Conservation (phyloP, 2,329 filamentous ascomycete genomes). For the Fusarium sp. region DNA sequence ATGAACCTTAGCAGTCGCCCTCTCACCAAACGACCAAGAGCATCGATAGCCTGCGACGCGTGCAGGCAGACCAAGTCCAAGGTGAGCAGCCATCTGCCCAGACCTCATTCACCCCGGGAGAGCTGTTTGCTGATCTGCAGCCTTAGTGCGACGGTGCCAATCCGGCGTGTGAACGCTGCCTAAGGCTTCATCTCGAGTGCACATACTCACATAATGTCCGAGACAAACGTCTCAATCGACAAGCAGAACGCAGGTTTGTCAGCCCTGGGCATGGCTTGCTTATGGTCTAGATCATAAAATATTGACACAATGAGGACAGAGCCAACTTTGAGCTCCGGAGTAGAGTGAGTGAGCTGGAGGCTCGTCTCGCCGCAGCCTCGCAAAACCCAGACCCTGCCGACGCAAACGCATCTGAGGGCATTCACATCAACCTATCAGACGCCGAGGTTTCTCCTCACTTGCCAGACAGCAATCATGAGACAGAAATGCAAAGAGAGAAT, state of each 20-base stretch:
- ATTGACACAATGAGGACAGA: slow-evolving; percentile 2
- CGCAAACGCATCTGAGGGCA: not conserved
- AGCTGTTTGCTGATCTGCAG: not conserved
- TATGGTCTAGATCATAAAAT: not conserved
- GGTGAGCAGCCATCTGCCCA: slow-evolving; percentile 15
- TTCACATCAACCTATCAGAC: not conserved
- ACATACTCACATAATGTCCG: slow-evolving; percentile 32
- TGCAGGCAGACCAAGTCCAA: slow-evolving; percentile 43
- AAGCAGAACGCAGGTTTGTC: slow-evolving; percentile 31
- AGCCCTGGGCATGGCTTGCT: not conserved
- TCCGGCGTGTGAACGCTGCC: slow-evolving; percentile 40
- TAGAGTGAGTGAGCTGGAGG: slow-evolving; percentile 38
- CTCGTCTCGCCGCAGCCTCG: slow-evolving; percentile 25
- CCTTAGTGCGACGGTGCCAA: slow-evolving; percentile 34
- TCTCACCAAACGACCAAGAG: slow-evolving; percentile 38
- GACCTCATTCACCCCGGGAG: not conserved
- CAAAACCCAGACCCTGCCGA: not conserved
- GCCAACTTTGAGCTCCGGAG: slow-evolving; percentile 27
- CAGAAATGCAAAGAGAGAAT: not conserved
- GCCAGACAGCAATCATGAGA: not conserved
- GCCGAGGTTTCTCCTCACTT: not conserved
- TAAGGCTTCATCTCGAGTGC: slow-evolving; percentile 19
- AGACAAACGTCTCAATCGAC: slow-evolving; percentile 40
- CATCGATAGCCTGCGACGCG: slow-evolving; percentile 37
- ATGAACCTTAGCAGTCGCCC: slow-evolving; percentile 32